A percentile compares a stretch with the other conserved stretches of the same genome.
These are phyloP conservation scores for Acacia crassicarpa DNA, from an alignment of 306 rosid genomes.

Conservation along the genomic window DNA sequence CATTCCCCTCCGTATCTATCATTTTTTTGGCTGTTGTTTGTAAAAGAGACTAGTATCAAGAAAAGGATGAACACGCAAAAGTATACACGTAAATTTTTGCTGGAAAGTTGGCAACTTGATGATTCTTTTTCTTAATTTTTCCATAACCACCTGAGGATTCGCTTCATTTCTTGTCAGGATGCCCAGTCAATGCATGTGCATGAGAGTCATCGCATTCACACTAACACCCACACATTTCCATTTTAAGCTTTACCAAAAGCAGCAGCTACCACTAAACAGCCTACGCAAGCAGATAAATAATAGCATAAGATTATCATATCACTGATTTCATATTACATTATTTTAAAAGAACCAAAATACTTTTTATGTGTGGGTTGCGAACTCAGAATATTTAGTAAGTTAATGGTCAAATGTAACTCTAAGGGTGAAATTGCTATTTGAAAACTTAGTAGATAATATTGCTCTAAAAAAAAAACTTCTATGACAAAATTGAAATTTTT, in stretches of 20 bases:
- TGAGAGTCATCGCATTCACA: conserved; percentile 23
- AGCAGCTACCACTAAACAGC: background rate
- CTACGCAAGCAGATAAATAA: background rate
- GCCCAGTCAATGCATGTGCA: conserved; percentile 36
- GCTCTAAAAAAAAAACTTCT: no score
- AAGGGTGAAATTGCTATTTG: no score
- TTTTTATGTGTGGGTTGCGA: no score
- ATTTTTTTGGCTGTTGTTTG: background rate
- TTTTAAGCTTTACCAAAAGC: background rate
- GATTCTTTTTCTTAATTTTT: background rate
- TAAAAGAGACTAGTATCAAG: background rate
- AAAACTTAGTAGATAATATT: no score
- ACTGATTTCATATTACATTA: background rate
- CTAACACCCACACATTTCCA: background rate
- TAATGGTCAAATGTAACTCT: no score
- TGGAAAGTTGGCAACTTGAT: conserved; percentile 56
- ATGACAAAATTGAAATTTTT: no score
- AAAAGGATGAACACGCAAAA: conserved; percentile 27
- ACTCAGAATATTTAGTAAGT: no score
- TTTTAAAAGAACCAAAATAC: background rate
- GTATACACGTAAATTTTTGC: conserved; percentile 54
- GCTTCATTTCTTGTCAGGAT: conserved; percentile 35
- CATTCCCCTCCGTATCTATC: background rate
- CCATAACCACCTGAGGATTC: conserved; percentile 25
- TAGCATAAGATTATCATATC: background rate